A percentile compares a stretch with the other conserved stretches of the same genome.
Conservation (phyloP, 1,284 basidiomycete species). For the Golubevia pallescens region DNA sequence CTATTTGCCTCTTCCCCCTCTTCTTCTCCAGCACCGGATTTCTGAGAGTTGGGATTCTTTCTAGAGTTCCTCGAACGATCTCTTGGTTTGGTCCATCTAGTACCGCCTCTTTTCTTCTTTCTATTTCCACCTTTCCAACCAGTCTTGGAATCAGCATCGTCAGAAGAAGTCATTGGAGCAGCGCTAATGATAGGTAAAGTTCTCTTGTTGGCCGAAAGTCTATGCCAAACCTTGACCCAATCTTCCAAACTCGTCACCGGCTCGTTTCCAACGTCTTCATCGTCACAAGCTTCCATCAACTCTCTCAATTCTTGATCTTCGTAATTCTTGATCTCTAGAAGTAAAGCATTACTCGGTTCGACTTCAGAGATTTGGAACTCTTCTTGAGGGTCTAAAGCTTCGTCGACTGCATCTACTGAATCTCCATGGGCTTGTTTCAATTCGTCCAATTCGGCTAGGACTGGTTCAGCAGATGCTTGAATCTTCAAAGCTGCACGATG, state of each 20-base stretch:
- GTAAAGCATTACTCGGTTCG: background rate
- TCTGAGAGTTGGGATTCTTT: too few species aligned
- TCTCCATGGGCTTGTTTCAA: background rate
- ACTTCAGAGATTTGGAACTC: background rate
- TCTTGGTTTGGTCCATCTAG: background rate
- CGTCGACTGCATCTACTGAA: background rate
- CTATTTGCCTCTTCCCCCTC: background rate
- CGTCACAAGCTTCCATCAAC: background rate
- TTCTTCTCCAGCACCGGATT: background rate
- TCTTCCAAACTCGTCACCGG: background rate
- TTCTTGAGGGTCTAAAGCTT: background rate
- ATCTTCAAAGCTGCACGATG: background rate
- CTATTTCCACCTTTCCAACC: background rate
- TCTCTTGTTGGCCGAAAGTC: background rate
- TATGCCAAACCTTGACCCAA: background rate
- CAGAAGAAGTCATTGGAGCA: background rate
- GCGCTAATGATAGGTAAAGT: background rate
- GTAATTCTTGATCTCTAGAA: background rate
- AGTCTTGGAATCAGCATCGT: background rate
- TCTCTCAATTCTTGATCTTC: background rate
- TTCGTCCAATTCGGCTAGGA: conserved; percentile 1
- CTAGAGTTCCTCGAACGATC: background rate
- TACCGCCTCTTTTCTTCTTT: background rate
- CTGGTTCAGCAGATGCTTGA: background rate
- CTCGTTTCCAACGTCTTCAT: background rate